These are phyloP conservation scores for Aspergillus sclerotioniger DNA, from an alignment of 495 filamentous ascomycete genomes.

Conservation along the genomic window DNA sequence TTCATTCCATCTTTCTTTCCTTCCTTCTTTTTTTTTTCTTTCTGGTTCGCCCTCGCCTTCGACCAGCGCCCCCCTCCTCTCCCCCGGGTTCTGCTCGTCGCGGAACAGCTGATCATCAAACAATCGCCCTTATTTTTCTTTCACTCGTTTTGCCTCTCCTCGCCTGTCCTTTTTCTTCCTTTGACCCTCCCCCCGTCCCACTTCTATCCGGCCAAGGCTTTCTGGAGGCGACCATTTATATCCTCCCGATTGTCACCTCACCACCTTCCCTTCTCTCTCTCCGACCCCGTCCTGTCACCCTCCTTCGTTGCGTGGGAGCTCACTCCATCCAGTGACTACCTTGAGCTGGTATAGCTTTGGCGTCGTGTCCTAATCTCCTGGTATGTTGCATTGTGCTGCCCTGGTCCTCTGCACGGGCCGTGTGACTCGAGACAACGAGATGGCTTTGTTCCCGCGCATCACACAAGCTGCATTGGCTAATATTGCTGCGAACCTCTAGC, in stretches of 20 bases:
- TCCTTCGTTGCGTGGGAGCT: conserved; percentile 8
- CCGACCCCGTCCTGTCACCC: conserved; percentile 10
- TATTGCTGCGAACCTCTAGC: neutral
- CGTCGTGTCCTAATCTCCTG: conserved; percentile 4
- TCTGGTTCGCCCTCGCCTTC: conserved; percentile 4
- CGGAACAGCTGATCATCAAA: conserved; percentile 3
- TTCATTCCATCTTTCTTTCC: neutral
- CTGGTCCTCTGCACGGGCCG: neutral
- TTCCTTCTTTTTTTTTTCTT: conserved; percentile 4
- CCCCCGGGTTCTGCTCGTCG: conserved; percentile 9
- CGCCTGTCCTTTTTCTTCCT: conserved; percentile 13
- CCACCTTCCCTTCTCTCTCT: conserved; percentile 8
- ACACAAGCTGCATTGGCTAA: neutral
- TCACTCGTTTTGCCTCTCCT: conserved; percentile 9
- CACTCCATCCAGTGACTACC: conserved; percentile 7
- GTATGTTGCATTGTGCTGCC: conserved; percentile 3
- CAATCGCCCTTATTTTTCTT: conserved; percentile 15
- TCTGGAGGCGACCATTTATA: conserved; percentile 15
- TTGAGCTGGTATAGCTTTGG: conserved; percentile 3
- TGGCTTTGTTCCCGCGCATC: neutral
- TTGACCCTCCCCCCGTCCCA: conserved; percentile 1
- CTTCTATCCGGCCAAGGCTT: conserved; percentile 1
- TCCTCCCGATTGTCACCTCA: conserved; percentile 4
- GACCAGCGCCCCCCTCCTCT: conserved; percentile 8
- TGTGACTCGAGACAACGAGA: too few species aligned